Percentiles rank a stretch among this genome's conserved stretches.
Evolutionary conservation across 208 protist species (phyloP).

Genomic region (Strigomonas galati): DNA sequence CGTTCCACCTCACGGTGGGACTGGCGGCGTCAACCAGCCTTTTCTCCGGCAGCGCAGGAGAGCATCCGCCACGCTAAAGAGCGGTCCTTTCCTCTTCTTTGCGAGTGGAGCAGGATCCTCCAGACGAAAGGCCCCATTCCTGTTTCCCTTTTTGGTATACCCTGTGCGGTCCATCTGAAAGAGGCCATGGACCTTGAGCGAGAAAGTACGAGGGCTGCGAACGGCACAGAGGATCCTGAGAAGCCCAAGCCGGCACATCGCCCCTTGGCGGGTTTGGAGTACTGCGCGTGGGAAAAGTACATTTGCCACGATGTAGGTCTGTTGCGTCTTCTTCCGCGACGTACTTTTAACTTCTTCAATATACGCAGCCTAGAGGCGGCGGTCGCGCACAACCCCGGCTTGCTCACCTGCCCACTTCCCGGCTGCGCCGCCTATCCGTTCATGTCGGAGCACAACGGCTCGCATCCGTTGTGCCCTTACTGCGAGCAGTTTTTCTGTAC

Average conservation of each 20-base stretch:
- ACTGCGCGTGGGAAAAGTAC: background rate
- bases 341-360: background rate
- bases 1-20: background rate
- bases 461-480: background rate
- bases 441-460: background rate
- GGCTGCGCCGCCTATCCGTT: background rate
- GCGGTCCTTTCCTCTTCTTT: background rate
- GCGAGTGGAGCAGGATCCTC: background rate
- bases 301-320: background rate
- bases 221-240: background rate
- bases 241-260: background rate
- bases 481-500: background rate
- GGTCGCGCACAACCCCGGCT: background rate
- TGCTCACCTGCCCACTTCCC: background rate
- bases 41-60: background rate
- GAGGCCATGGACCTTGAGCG: too few relatives aligned
- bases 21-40: background rate
- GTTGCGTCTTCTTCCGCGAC: background rate
- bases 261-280: background rate
- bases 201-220: background rate
- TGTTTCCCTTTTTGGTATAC: too few relatives aligned
- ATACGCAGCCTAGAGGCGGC: background rate
- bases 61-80: background rate
- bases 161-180: too few relatives aligned
- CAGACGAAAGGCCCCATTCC: background rate